Evolutionary conservation across 2,329 filamentous ascomycete genomes (phyloP).

Genomic region (Zymoseptoria ardabiliae): DNA sequence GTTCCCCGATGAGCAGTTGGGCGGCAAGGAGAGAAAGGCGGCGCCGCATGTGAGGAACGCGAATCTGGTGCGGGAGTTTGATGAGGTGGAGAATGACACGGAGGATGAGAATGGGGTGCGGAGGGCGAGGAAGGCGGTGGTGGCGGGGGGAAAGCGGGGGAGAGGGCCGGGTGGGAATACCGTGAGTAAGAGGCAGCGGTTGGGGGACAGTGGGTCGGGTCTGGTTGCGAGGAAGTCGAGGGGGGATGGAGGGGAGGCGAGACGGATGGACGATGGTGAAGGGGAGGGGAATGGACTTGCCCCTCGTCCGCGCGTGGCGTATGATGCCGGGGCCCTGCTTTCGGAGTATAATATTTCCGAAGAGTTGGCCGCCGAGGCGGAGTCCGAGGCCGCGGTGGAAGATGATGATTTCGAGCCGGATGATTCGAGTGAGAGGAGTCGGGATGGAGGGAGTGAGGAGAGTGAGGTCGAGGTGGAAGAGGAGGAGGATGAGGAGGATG

Average conservation of each 20-base stretch:
- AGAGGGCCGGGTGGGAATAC: conserved; percentile 3
- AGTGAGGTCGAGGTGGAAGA: conserved; percentile 5
- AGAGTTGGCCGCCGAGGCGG: not conserved
- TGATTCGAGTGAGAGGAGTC: conserved; percentile 1
- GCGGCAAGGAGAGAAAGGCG: conserved; percentile 11
- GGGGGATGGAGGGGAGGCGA: not conserved
- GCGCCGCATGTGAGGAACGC: conserved; percentile 19
- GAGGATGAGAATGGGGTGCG: conserved; percentile 17
- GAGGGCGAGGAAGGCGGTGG: conserved; percentile 12
- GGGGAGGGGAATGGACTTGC: not conserved
- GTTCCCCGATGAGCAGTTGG: conserved; percentile 23
- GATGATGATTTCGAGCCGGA: conserved; percentile 14
- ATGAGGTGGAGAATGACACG: conserved; percentile 15
- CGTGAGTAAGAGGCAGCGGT: not conserved
- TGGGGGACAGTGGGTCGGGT: not conserved
- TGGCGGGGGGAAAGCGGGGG: conserved; percentile 8
- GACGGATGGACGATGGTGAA: not conserved
- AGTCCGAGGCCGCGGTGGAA: not conserved
- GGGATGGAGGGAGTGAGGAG: not conserved
- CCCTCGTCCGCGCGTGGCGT: not conserved
- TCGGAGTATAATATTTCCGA: conserved; percentile 1
- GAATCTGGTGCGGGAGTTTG: conserved; percentile 16
- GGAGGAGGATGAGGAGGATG: conserved; percentile 4
- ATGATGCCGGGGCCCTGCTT: not conserved
- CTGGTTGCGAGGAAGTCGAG: not conserved